phyloP scores from a whole-genome alignment of 148 eudicot genomes.

The Amaranthus hypochondriacus region DNA sequence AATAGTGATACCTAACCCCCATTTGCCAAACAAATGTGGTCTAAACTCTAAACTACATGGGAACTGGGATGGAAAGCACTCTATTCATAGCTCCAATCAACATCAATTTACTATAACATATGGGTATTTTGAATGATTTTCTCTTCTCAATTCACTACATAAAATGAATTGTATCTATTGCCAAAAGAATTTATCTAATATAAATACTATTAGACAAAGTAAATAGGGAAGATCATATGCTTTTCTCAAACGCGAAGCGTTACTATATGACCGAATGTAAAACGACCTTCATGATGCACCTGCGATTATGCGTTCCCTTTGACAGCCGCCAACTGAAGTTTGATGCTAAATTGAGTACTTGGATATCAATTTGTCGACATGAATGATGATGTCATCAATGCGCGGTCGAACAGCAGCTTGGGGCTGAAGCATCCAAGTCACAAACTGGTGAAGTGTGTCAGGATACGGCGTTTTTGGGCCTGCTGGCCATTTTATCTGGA shows the following conservation, averaged over 20 bases:
- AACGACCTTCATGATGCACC: slow-evolving; percentile 10
- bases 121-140: slow-evolving; percentile 12
- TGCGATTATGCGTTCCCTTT: slow-evolving; percentile 12
- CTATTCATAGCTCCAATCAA: background rate
- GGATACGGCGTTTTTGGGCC: slow-evolving; percentile 85
- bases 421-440: slow-evolving; percentile 99
- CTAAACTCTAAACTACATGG: too few species aligned
- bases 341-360: slow-evolving; percentile 55
- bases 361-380: slow-evolving; percentile 82
- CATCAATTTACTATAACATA: slow-evolving; percentile 7
- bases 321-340: background rate
- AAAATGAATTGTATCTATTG: slow-evolving; percentile 7
- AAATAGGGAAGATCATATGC: background rate
- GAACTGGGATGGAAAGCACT: too few species aligned
- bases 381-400: slow-evolving; percentile 85
- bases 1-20: too few species aligned
- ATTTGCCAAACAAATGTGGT: too few species aligned
- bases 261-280: slow-evolving; percentile 1
- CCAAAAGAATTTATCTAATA: slow-evolving; percentile 9
- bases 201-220: slow-evolving; percentile 17
- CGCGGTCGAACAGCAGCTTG: slow-evolving; percentile 84
- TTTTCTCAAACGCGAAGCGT: background rate
- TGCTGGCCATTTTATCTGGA: slow-evolving; percentile 86
- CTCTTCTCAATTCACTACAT: slow-evolving; percentile 16
- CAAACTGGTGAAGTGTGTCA: slow-evolving; percentile 89